Evolutionary conservation across 2,329 filamentous ascomycete species (phyloP).

Genomic region (Parafenestella ontariensis): DNA sequence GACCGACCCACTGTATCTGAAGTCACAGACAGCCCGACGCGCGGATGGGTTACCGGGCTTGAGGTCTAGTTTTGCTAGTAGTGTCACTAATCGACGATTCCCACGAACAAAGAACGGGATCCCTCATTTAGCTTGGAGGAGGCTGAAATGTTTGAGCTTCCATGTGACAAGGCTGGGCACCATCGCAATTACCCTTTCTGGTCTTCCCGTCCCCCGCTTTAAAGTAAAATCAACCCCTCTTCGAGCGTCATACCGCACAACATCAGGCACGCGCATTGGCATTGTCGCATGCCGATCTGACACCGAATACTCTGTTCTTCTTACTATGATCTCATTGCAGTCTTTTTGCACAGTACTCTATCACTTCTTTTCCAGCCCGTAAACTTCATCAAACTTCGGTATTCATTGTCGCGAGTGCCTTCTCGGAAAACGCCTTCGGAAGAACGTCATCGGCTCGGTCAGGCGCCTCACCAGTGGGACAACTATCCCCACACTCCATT

Average conservation of each 20-base stretch:
- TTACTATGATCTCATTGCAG: conserved; percentile 25
- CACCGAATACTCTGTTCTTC: conserved; percentile 24
- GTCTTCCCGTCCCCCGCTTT: conserved; percentile 33
- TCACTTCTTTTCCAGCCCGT: conserved; percentile 20
- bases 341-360: conserved; percentile 16
- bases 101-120: conserved; percentile 17
- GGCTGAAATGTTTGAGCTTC: conserved; percentile 31
- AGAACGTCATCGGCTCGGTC: conserved; percentile 22
- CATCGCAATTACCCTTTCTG: conserved; percentile 12
- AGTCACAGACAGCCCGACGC: conserved; percentile 30
- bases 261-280: conserved; percentile 14
- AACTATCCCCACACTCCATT: conserved; percentile 5
- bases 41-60: conserved; percentile 22
- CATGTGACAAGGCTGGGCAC: conserved; percentile 32
- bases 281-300: conserved; percentile 31
- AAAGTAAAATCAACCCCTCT: conserved; percentile 30
- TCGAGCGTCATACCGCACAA: conserved; percentile 31
- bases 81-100: conserved; percentile 20
- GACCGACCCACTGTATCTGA: conserved; percentile 32
- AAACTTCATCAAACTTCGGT: conserved; percentile 16
- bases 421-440: conserved; percentile 21
- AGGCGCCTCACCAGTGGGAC: conserved; percentile 5
- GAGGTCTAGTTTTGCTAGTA: conserved; percentile 14
- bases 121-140: conserved; percentile 25
- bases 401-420: conserved; percentile 27